A percentile compares a stretch with the other conserved stretches of the same genome.
These are phyloP conservation scores for Colletotrichum musae DNA, from an alignment of 2,329 filamentous ascomycete genomes.

Conservation along the genomic window DNA sequence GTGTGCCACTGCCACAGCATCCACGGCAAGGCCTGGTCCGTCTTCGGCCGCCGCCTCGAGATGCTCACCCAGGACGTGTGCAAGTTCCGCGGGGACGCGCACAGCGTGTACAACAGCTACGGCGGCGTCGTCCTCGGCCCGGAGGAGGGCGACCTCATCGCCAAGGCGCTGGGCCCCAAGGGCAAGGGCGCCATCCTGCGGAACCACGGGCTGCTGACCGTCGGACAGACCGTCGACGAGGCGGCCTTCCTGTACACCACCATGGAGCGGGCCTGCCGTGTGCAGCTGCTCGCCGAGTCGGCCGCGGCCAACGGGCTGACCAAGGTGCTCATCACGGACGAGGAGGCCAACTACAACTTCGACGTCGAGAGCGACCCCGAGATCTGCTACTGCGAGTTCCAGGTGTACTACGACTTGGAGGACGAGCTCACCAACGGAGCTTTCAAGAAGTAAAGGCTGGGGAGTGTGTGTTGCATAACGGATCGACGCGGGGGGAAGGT, in stretches of 20 bases:
- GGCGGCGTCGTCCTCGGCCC: conserved; percentile 67
- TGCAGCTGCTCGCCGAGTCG: conserved; percentile 76
- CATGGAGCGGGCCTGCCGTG: conserved; percentile 76
- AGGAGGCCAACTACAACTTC: conserved; percentile 56
- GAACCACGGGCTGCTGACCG: conserved; percentile 80
- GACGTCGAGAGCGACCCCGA: conserved; percentile 43
- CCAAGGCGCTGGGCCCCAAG: conserved; percentile 69
- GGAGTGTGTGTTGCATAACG: not conserved
- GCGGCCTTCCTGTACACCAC: conserved; percentile 78
- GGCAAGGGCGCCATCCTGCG: conserved; percentile 75
- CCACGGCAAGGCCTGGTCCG: conserved; percentile 76
- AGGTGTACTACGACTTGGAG: conserved; percentile 42
- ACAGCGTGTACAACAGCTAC: conserved; percentile 74
- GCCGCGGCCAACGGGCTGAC: conserved; percentile 48
- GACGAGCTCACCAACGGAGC: conserved; percentile 35
- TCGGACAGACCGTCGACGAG: conserved; percentile 80
- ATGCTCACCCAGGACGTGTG: conserved; percentile 78
- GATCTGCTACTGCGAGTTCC: conserved; percentile 43
- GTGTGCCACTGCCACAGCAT: conserved; percentile 78
- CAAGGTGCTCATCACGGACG: conserved; percentile 57
- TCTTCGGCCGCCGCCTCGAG: conserved; percentile 74
- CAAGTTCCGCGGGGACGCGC: conserved; percentile 73
- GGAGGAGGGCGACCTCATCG: conserved; percentile 76
- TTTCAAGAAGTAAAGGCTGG: conserved; percentile 32
- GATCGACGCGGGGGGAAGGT: not conserved